These are phyloP conservation scores for Elsinoe perseae DNA, from an alignment of 2,329 filamentous ascomycete genomes.

Conservation along the genomic window DNA sequence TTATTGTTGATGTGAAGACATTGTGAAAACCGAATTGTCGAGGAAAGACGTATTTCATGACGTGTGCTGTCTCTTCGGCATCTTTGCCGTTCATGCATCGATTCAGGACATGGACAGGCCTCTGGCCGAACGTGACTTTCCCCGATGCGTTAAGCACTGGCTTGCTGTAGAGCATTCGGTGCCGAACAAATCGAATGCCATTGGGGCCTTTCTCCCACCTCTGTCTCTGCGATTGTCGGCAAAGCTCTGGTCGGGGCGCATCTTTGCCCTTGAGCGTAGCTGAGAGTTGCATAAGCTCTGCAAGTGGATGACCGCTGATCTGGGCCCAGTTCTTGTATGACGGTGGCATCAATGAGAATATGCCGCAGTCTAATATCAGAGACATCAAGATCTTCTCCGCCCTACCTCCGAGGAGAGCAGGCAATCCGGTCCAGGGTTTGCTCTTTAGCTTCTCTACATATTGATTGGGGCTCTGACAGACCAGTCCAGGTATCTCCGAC, in stretches of 20 bases:
- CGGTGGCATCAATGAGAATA: constrained; percentile 59
- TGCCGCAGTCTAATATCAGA: constrained; percentile 65
- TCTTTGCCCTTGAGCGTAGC: neutral
- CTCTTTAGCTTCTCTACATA: constrained; percentile 62
- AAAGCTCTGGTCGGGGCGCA: too few species aligned
- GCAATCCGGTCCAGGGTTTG: constrained; percentile 65
- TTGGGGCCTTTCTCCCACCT: constrained; percentile 36
- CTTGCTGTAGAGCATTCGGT: constrained; percentile 77
- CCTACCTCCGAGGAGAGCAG: constrained; percentile 63
- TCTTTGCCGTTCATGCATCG: constrained; percentile 49
- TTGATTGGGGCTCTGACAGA: constrained; percentile 57
- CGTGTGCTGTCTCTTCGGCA: constrained; percentile 52
- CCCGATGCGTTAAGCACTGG: constrained; percentile 62
- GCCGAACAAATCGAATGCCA: constrained; percentile 68
- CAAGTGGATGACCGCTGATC: constrained; percentile 61
- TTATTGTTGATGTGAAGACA: constrained; percentile 68
- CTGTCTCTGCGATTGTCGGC: neutral
- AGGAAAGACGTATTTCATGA: constrained; percentile 92
- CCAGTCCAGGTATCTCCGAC: constrained; percentile 57
- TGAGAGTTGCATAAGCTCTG: constrained; percentile 32
- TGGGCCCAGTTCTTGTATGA: constrained; percentile 65
- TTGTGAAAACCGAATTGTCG: constrained; percentile 86
- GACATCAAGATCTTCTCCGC: constrained; percentile 72
- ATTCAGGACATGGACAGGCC: constrained; percentile 77
- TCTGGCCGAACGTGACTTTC: constrained; percentile 63